Conservation (phyloP, 78 protist genomes). For the Emiliania huxleyi region DNA sequence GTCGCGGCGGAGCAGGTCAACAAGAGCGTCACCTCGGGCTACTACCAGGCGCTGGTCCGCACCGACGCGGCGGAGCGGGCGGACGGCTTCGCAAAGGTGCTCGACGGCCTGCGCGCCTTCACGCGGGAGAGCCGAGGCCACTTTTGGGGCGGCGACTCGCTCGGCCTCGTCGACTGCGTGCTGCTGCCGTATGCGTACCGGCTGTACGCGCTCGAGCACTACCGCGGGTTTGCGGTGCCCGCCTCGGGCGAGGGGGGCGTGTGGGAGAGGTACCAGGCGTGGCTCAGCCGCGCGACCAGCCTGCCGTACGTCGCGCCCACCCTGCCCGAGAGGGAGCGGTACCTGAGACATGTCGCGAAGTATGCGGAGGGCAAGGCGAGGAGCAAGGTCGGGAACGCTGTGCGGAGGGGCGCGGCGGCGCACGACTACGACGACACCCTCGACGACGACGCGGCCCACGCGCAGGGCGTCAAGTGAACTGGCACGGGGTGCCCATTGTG, state of each 20-base stretch:
- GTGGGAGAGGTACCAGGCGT: not conserved
- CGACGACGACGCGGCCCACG: too few relatives aligned
- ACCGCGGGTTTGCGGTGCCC: not conserved
- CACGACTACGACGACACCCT: conserved; percentile 4
- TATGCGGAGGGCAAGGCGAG: not conserved
- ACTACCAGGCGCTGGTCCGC: not conserved
- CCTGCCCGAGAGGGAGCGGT: not conserved
- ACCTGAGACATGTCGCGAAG: not conserved
- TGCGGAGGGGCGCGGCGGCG: conserved; percentile 1
- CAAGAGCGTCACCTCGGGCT: not conserved
- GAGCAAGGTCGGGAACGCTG: conserved; percentile 2
- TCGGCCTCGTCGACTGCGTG: not conserved
- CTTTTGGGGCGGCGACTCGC: not conserved
- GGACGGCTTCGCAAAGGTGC: not conserved
- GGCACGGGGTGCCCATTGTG: too few relatives aligned
- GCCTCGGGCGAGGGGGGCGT: not conserved
- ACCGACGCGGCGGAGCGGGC: not conserved
- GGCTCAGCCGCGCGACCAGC: not conserved
- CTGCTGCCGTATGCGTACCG: conserved; percentile 17
- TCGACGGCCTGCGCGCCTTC: not conserved
- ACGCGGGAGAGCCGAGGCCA: not conserved
- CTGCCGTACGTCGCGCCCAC: not conserved
- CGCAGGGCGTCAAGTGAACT: too few relatives aligned
- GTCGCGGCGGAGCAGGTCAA: not conserved
- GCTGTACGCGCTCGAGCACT: not conserved